These are phyloP conservation scores for Penicillium desertorum DNA, from an alignment of 495 filamentous ascomycete species.

Conservation along the genomic window DNA sequence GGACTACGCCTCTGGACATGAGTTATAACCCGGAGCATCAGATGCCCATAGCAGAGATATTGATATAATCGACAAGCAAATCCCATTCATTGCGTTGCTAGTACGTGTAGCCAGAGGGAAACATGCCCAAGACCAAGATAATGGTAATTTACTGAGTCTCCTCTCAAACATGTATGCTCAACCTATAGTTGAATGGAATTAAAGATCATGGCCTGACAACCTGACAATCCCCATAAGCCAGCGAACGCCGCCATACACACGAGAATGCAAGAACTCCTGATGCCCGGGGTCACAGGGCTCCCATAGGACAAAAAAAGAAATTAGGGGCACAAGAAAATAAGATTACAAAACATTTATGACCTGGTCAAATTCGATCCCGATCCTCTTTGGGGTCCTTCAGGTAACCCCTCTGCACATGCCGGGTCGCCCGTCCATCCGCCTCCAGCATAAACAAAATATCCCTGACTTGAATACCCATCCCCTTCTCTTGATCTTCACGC, in stretches of 20 bases:
- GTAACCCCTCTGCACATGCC: slow-evolving; percentile 48
- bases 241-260: slow-evolving; percentile 25
- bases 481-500: slow-evolving; percentile 51
- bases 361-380: slow-evolving; percentile 30
- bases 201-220: slow-evolving; percentile 13
- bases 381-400: slow-evolving; percentile 48
- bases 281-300: slow-evolving; percentile 1
- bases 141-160: background rate
- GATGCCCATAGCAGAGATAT: background rate
- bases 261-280: slow-evolving; percentile 23
- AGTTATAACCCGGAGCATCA: no score
- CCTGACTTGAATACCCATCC: slow-evolving; percentile 48
- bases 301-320: slow-evolving; percentile 11
- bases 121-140: background rate
- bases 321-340: slow-evolving; percentile 23
- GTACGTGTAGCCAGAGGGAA: background rate
- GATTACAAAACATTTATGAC: slow-evolving; percentile 19
- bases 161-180: slow-evolving; percentile 6
- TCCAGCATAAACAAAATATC: slow-evolving; percentile 54
- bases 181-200: slow-evolving; percentile 4
- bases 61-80: background rate
- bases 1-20: no score
- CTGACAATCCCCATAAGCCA: slow-evolving; percentile 12
- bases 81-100: background rate
- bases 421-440: slow-evolving; percentile 45